phyloP scores from a whole-genome alignment of 139 green algal genomes.

The Chlamydomonas urium region DNA sequence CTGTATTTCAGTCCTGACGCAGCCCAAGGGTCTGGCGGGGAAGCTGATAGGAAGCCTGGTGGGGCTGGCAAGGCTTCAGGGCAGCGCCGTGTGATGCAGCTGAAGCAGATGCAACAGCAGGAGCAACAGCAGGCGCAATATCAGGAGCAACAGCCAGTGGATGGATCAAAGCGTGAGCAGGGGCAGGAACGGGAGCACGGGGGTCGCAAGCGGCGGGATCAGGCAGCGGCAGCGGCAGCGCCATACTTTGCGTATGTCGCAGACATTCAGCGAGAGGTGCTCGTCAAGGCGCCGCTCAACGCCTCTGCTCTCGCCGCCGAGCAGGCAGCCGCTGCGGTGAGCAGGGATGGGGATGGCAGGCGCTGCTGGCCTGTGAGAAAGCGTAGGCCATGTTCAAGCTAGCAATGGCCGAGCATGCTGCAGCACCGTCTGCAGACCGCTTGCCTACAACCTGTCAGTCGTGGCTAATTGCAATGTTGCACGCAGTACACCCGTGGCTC shows the following conservation, averaged over 20 bases:
- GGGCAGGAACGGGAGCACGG: too few relatives aligned
- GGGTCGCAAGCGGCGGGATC: not conserved
- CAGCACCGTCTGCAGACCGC: not conserved
- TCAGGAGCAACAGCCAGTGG: not conserved
- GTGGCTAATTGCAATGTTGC: not conserved
- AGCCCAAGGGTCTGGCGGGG: constrained; percentile 3
- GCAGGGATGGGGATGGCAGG: too few relatives aligned
- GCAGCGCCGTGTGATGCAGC: not conserved
- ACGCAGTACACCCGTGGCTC: not conserved
- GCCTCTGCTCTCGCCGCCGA: too few relatives aligned
- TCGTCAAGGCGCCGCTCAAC: not conserved
- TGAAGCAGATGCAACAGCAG: constrained; percentile 2
- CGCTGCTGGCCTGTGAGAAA: too few relatives aligned
- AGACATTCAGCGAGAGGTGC: not conserved
- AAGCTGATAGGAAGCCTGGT: too few relatives aligned
- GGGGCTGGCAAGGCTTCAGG: not conserved
- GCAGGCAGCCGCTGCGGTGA: too few relatives aligned
- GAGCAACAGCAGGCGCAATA: not conserved
- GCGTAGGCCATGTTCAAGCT: not conserved
- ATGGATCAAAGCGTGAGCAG: too few relatives aligned
- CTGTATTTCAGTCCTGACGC: too few relatives aligned
- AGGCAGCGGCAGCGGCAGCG: not conserved
- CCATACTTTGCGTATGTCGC: not conserved
- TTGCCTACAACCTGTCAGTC: not conserved
- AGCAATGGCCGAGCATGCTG: not conserved